These are phyloP conservation scores for Aquanectria penicillioides DNA, from an alignment of 2,329 filamentous ascomycete species.

Conservation along the genomic window DNA sequence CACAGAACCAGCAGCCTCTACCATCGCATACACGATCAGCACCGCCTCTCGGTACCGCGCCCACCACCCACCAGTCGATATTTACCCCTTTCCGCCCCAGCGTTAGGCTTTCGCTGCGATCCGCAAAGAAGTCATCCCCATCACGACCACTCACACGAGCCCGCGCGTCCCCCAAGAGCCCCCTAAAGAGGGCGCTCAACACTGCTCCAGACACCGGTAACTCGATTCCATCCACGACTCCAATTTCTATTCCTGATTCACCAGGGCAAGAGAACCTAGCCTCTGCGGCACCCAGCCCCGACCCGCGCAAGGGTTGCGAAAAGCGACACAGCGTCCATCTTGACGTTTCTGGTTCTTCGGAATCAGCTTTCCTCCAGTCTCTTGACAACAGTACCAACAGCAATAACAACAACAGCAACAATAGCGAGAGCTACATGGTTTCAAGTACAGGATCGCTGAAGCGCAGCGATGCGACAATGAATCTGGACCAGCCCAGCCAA, in stretches of 20 bases:
- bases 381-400: too few species aligned
- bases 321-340: slow-evolving; percentile 68
- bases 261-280: slow-evolving; percentile 57
- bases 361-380: slow-evolving; percentile 61
- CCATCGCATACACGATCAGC: slow-evolving; percentile 48
- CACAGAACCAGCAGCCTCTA: slow-evolving; percentile 47
- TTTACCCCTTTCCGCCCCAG: slow-evolving; percentile 74
- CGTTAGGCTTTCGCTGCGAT: slow-evolving; percentile 73
- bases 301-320: slow-evolving; percentile 47
- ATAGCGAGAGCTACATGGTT: slow-evolving; percentile 45
- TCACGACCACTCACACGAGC: slow-evolving; percentile 67
- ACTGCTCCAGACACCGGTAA: slow-evolving; percentile 78
- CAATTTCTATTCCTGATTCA: slow-evolving; percentile 36
- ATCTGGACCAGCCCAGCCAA: slow-evolving; percentile 79
- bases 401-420: too few species aligned
- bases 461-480: slow-evolving; percentile 90
- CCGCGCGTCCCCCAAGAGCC: slow-evolving; percentile 81
- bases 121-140: slow-evolving; percentile 64
- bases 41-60: slow-evolving; percentile 46
- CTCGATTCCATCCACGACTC: slow-evolving; percentile 58
- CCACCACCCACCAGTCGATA: slow-evolving; percentile 54
- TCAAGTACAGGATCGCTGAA: slow-evolving; percentile 81
- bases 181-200: slow-evolving; percentile 80
- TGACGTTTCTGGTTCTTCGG: slow-evolving; percentile 64
- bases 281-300: slow-evolving; percentile 48